Evolutionary conservation across 768 basidiomycete species (phyloP).

Genomic region (Leccinum obscurum): DNA sequence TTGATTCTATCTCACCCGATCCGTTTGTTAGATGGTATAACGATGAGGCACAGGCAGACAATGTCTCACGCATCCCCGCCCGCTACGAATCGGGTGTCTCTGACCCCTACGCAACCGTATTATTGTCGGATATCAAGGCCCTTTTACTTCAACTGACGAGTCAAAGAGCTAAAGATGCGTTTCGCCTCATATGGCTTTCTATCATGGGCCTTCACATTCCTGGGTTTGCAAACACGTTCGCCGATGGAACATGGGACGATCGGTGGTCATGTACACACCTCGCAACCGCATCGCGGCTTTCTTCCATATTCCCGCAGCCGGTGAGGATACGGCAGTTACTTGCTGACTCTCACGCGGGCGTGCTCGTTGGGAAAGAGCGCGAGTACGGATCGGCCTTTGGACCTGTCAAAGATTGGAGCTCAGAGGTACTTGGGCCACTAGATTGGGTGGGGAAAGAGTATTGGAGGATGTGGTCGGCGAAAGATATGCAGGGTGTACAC

Average conservation of each 20-base stretch:
- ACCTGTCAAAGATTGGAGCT: constrained; percentile 67
- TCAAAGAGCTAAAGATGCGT: constrained; percentile 47
- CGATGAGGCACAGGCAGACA: constrained; percentile 55
- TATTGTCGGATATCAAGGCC: constrained; percentile 71
- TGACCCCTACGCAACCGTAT: constrained; percentile 72
- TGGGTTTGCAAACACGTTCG: constrained; percentile 51
- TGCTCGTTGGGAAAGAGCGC: constrained; percentile 63
- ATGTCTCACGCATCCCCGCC: constrained; percentile 43
- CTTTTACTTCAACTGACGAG: constrained; percentile 51
- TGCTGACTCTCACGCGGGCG: constrained; percentile 65
- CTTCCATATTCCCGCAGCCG: constrained; percentile 51
- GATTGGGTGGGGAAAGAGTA: constrained; percentile 41
- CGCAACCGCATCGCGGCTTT: constrained; percentile 43
- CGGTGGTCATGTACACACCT: constrained; percentile 61
- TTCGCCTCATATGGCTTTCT: constrained; percentile 71
- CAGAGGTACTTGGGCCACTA: constrained; percentile 52
- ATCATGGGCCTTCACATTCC: constrained; percentile 72
- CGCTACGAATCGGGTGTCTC: constrained; percentile 50
- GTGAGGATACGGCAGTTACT: constrained; percentile 34
- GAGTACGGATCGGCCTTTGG: constrained; percentile 63
- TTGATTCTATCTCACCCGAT: constrained; percentile 44
- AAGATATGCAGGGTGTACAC: constrained; percentile 55
- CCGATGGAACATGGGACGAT: constrained; percentile 57
- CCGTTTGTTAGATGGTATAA: constrained; percentile 68
- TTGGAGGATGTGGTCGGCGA: constrained; percentile 44